Evolutionary conservation across 106 monocot species (phyloP), one percentile per base, ranked within the genome.

Genomic region (Platanthera zijinensis): DNA sequence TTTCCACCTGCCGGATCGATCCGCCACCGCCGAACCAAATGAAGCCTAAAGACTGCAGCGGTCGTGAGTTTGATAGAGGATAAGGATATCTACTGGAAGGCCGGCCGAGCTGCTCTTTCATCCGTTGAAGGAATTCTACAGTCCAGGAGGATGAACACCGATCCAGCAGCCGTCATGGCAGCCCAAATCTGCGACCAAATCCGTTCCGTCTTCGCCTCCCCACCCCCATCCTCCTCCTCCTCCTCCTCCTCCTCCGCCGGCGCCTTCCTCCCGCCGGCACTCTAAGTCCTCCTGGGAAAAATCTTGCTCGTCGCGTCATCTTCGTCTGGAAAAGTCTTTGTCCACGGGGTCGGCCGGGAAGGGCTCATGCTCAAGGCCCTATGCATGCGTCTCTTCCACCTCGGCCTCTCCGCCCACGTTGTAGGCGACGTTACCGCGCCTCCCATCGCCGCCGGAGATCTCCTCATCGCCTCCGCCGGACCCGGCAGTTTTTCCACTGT

Each of bases 351-450:
- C 7, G 96, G 96, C 15, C 85, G 96, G 9, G 93, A 96, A 81
- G 90, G 96, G 50, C 89, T 93, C 10, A 96, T 96, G 93, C 78
- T 96, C 48, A 81, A 76, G 72, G 91, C 84, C 25, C 67, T 97
- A 87, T 93, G 96, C 85, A 97, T 97, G 93, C 90, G 96, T 30
- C 91, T 97, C 78, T 89, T 75, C 85, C 96, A 97, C 80, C 93
- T 97, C 63, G 93, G 96, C 83, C 82, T 97, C 77, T 14, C 81
- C 17, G 79, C 91, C 50, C 88, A 97, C 81, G 74, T 72, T 53
- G 83, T 97, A 76, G 96, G 93, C 30, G 89, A 97, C 86, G 83
- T 97, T 80, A 97, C 93, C 30, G 84, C 93, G 49, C 96, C 96
- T 25, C 91, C 96, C 54, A 78, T 82, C 76, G 10, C 83, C 75